These are phyloP conservation scores for Sporothrix mexicana DNA, from an alignment of 2,329 filamentous ascomycete genomes.

Conservation along the genomic window DNA sequence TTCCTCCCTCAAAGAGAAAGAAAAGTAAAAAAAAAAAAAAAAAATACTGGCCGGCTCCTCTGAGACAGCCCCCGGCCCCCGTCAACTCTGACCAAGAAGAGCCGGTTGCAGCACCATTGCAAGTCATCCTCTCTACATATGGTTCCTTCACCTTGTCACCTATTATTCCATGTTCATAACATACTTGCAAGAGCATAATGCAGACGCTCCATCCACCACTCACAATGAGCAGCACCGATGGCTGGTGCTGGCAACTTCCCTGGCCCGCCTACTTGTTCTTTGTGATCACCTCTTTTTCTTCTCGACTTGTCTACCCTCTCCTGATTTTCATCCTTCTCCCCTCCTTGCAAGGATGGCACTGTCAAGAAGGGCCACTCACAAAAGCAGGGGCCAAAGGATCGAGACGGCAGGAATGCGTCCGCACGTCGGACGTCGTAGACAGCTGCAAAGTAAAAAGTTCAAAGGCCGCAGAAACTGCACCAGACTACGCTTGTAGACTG, in stretches of 20 bases:
- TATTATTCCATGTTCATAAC: constrained; percentile 2
- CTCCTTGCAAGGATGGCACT: constrained; percentile 17
- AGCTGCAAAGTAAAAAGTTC: not conserved
- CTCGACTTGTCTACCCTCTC: not conserved
- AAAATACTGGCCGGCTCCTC: not conserved
- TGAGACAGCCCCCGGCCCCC: not conserved
- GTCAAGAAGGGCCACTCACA: not conserved
- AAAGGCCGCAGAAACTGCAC: not conserved
- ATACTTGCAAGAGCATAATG: not conserved
- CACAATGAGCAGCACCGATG: not conserved
- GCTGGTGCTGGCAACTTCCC: not conserved
- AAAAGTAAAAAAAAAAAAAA: too few relatives aligned
- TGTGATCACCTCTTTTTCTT: not conserved
- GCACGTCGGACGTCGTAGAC: constrained; percentile 14
- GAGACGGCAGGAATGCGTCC: constrained; percentile 9
- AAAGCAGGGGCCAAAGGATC: constrained; percentile 7
- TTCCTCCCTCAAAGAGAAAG: too few relatives aligned
- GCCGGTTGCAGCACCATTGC: not conserved
- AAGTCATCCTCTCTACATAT: not conserved
- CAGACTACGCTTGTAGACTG: not conserved
- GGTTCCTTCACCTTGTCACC: not conserved
- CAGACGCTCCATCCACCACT: not conserved
- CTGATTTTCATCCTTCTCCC: constrained; percentile 11
- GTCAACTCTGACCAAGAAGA: not conserved
- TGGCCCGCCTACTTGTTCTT: not conserved